Base-by-base conservation (phyloP, 2,329 filamentous ascomycete species). In the Ascochyta koolunga region DNA sequence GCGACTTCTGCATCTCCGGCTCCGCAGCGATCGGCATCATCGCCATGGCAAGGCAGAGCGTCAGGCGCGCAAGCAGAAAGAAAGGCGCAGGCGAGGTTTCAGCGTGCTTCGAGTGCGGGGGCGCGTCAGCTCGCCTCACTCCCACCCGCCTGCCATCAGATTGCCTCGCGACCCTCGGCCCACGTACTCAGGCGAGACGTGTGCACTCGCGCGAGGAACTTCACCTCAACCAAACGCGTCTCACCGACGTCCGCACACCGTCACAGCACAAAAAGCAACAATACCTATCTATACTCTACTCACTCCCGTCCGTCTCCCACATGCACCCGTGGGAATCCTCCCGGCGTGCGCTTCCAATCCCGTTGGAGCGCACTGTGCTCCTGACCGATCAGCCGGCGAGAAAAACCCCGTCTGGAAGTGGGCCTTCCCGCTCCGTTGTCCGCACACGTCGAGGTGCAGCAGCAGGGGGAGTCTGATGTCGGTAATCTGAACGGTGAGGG, bases 311-410 rank as follows among this genome's bases (percentile, higher is more conserved):
- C 16, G 35, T 46, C 35, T 43, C 21, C 19, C 16, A 33, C 9
- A 8, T 41, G 51, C 39, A 40, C 8, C 13, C 6, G 9, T 39
- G 44, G 51, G 35, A 44, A 29, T 44, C 39, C 51, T 49, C 32
- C 45, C 51, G 51, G 22, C 18, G 25, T 35, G 32, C 25, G 9
- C 39, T 25, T 48, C 50, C 50, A 54, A 48, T 54, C 36, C 38
- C 25, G 21, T 43, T 25, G 25, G 7, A 33, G 31, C 13, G 10
- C 21, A 8, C 19, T 13, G 33, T 25, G 27, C 27, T 40, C 35
- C 51, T 49, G 29, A 54, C 51, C 51, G 51, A 54, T 54, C 51
- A 49, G 25, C 16, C 21, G 27, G 8, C 18, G 31, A 31, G 11
- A 7, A 8, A 27, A 13, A 22, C 21, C 21, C 7, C 19, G 36